A percentile compares a stretch with the other conserved stretches of the same genome.
Evolutionary conservation across 1,139 yeast genomes (phyloP).

Genomic region (Diutina scorzettiae): DNA sequence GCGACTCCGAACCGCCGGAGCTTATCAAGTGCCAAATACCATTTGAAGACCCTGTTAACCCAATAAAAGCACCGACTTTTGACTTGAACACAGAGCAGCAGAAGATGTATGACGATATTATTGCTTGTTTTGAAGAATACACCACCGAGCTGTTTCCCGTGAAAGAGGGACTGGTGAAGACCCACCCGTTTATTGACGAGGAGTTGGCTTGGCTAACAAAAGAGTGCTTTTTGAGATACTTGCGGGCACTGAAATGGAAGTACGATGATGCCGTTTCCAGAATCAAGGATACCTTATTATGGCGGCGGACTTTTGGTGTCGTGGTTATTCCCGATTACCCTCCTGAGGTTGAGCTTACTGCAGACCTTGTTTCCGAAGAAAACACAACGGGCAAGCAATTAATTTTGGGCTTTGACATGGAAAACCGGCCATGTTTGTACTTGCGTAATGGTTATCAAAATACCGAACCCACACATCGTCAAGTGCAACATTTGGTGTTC

Average conservation of each 20-base stretch:
- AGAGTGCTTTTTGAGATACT: slow-evolving; percentile 35
- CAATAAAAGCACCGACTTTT: slow-evolving; percentile 20
- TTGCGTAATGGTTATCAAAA: slow-evolving; percentile 89
- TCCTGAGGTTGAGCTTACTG: slow-evolving; percentile 22
- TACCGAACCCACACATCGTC: slow-evolving; percentile 74
- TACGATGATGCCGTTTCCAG: slow-evolving; percentile 27
- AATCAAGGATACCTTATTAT: slow-evolving; percentile 30
- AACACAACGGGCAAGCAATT: slow-evolving; percentile 84
- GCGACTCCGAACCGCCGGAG: neutral
- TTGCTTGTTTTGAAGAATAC: slow-evolving; percentile 9
- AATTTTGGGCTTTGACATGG: slow-evolving; percentile 79
- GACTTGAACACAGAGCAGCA: slow-evolving; percentile 10
- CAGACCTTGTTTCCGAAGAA: slow-evolving; percentile 27
- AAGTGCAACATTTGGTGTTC: slow-evolving; percentile 85
- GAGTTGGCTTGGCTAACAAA: slow-evolving; percentile 37
- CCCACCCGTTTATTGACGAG: slow-evolving; percentile 9
- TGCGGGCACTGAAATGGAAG: slow-evolving; percentile 37
- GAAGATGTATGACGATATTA: slow-evolving; percentile 9
- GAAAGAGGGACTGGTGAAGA: slow-evolving; percentile 8
- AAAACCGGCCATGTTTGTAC: slow-evolving; percentile 80
- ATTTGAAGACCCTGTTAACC: slow-evolving; percentile 28
- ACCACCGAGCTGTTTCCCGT: slow-evolving; percentile 9
- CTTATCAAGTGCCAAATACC: slow-evolving; percentile 27
- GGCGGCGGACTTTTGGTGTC: slow-evolving; percentile 37
- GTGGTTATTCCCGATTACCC: slow-evolving; percentile 16